Evolutionary conservation across 768 basidiomycete genomes (phyloP), one percentile per base, ranked within the genome.

Genomic region (Termitomyces sp.): DNA sequence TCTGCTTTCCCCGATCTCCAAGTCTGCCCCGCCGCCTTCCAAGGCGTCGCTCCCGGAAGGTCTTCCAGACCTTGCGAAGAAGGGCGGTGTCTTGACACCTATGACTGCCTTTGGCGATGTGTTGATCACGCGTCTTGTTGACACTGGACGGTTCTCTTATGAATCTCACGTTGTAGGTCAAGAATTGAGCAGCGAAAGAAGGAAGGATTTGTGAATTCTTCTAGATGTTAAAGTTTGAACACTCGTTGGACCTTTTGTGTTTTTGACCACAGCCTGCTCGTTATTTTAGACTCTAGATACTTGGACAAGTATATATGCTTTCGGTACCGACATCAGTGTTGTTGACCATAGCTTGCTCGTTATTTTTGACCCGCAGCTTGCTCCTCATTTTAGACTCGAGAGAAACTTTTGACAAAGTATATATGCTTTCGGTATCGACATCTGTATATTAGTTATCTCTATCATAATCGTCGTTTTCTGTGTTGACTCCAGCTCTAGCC

Each of bases 61-160:
- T 1, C 80, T 94, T 2, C 82, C 92, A 0, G 62, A 75, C 1
- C 68, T 86, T 7, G 86, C 81, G 4, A 75, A 73, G 50, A 70
- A 76, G 47, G 94, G 94, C 13, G 94, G 95, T 1, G 72, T 94
- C 2, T 74, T 97, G 50, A 98, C 95, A 2, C 87, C 94, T 0
- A 82, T 87, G 70, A 84, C 83, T 4, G 94, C 90, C 1, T 79
- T 96, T 57, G 94, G 94, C 16, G 84, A 90, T 59, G 81, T 84
- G 7, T 70, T 95, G 38, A 73, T 94, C 36, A 79, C 82, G 62
- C 77, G 94, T 20, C 68, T 97, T 60, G 78, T 81, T 58, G 74
- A 72, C 22, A 83, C 78, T 8, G 85, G 82, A 0, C 68, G 71
- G 52, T 80, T 92, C 53, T 70, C 79, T 54, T 82, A 90, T 62